Evolutionary conservation across 2,329 filamentous ascomycete species (phyloP).

Genomic region (Aspergillus proliferans): DNA sequence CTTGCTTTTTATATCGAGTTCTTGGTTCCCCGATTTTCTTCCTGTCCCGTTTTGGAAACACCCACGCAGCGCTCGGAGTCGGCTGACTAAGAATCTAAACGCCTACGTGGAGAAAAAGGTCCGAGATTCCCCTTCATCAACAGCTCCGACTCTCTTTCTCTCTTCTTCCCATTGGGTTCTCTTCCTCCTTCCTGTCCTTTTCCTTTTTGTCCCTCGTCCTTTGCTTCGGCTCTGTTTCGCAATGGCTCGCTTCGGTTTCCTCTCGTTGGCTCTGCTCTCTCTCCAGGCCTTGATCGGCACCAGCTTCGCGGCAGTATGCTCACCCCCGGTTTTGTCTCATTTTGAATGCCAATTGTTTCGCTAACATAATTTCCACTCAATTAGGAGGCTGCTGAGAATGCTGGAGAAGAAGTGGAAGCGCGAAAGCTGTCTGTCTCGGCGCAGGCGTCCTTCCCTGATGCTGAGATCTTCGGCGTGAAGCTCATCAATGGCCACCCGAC

Average conservation of each 20-base stretch:
- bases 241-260: slow-evolving; percentile 71
- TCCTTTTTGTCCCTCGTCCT: slow-evolving; percentile 3
- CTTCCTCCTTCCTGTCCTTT: slow-evolving; percentile 3
- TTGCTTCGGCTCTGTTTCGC: slow-evolving; percentile 23
- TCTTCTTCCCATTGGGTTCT: slow-evolving; percentile 1
- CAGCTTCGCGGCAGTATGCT: slow-evolving; percentile 56
- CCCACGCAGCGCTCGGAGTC: background rate
- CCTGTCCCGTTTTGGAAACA: background rate
- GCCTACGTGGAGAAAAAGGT: slow-evolving; percentile 22
- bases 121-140: slow-evolving; percentile 3
- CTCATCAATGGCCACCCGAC: slow-evolving; percentile 88
- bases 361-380: slow-evolving; percentile 6
- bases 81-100: slow-evolving; percentile 16
- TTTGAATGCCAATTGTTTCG: slow-evolving; percentile 17
- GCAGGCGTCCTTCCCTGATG: slow-evolving; percentile 54
- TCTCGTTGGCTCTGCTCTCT: slow-evolving; percentile 65
- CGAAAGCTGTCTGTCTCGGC: slow-evolving; percentile 53
- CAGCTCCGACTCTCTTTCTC: slow-evolving; percentile 3
- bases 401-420: slow-evolving; percentile 59
- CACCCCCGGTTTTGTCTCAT: slow-evolving; percentile 3
- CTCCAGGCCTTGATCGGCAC: slow-evolving; percentile 61
- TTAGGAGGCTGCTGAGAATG: slow-evolving; percentile 57
- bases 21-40: background rate
- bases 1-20: background rate
- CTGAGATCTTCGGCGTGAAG: slow-evolving; percentile 89